Evolutionary conservation across 768 basidiomycete genomes (phyloP), one percentile per base, ranked within the genome.

Genomic region (Neoboletus magnificus): DNA sequence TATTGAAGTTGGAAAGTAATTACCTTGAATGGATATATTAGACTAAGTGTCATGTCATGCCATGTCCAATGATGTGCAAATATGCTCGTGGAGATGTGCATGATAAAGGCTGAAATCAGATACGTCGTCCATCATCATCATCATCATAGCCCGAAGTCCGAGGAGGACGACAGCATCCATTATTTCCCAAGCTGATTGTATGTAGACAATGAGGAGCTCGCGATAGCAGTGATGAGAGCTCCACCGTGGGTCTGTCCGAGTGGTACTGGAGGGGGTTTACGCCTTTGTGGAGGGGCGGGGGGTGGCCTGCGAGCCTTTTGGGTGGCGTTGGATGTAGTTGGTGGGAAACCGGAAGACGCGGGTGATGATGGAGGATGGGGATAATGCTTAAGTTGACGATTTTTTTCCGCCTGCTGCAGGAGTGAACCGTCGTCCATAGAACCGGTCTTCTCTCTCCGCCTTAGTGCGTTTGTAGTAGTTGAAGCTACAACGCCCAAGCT

Each of bases 221-320:
- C 74, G 39, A 88, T 86, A 1, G 84, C 75, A 8, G 83, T 83
- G 33, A 88, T 83, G 35, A 80, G 82, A 22, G 77, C 79, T 10
- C 82, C 84, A 15, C 78, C 64, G 52, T 78, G 76, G 1, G 77
- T 78, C 47, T 67, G 74, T 30, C 74, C 76, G 2, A 78, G 71
- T 11, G 89, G 87, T 43, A 86, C 76, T 16, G 88, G 85, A 33
- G 89, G 89, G 1, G 89, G 83, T 61, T 87, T 87, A 64, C 89
- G 73, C 43, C 88, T 77, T 64, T 83, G 83, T 4, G 79, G 79
- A 20, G 87, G 86, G 11, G 84, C 79, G n/a, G 89, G 84, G 0
- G 88, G 85, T 3, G 87, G 79, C 52, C 83, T 71, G 52, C 80
- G 76, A 48, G 49, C 45, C 54, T 67, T 68, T 29, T 56, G 65